Percentiles rank a stretch among this genome's conserved stretches.
These are phyloP conservation scores for Globisporangium apiculatum DNA, from an alignment of 352 stramenopile genomes.

Conservation along the genomic window DNA sequence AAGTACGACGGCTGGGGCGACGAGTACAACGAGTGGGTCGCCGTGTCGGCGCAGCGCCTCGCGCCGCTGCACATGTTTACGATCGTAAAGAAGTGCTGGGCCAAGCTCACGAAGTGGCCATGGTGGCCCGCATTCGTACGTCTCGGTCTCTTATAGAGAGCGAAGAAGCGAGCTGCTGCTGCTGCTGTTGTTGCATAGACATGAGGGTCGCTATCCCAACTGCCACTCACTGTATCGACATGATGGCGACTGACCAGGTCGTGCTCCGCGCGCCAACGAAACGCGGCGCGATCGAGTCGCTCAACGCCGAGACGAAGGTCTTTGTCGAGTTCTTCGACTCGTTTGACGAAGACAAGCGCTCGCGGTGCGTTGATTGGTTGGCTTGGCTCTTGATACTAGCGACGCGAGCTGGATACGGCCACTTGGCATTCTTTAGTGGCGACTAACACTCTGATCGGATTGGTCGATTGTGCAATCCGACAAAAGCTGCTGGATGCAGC, in stretches of 20 bases:
- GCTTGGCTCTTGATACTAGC: neutral
- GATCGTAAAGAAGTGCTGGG: constrained; percentile 83
- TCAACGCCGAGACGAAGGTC: constrained; percentile 67
- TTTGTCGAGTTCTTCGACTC: constrained; percentile 83
- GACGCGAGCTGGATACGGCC: neutral
- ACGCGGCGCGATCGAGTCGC: constrained; percentile 34
- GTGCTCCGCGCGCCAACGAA: constrained; percentile 64
- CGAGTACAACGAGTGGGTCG: constrained; percentile 77
- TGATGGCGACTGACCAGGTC: constrained; percentile 19
- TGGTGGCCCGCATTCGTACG: constrained; percentile 77
- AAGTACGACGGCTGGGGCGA: constrained; percentile 83
- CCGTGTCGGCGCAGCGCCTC: constrained; percentile 42
- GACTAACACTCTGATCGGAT: no score
- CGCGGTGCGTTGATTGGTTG: constrained; percentile 16
- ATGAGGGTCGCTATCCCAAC: no score
- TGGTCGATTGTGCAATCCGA: no score
- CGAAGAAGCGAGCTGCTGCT: no score
- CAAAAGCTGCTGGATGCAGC: constrained; percentile 67
- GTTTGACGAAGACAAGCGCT: constrained; percentile 66
- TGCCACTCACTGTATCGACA: no score
- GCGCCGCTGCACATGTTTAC: constrained; percentile 77
- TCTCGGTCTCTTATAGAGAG: neutral
- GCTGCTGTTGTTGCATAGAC: no score
- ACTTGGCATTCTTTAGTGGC: no score
- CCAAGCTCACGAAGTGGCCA: constrained; percentile 77